A percentile compares a stretch with the other conserved stretches of the same genome.
Evolutionary conservation across 495 filamentous ascomycete genomes (phyloP).

Genomic region (Bathelium albidoporum): DNA sequence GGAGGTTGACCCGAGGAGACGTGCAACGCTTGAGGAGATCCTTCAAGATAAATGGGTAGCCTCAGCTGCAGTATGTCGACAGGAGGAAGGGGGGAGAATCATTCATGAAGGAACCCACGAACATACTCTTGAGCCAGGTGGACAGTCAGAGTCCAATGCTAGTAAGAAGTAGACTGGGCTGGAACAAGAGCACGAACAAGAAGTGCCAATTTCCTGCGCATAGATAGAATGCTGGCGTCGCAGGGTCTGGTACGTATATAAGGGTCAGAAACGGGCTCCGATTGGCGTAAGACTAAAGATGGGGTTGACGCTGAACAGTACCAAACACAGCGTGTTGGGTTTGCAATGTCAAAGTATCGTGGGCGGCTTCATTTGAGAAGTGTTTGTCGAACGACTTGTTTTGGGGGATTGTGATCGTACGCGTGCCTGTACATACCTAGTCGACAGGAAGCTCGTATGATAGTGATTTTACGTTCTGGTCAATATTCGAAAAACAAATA

Average conservation of each 20-base stretch:
- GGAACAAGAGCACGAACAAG: background rate
- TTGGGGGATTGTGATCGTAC: too few species aligned
- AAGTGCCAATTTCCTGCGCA: background rate
- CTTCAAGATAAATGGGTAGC: conserved; percentile 83
- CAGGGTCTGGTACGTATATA: background rate
- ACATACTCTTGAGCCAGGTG: conserved; percentile 53
- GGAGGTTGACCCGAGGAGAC: conserved; percentile 72
- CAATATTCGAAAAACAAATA: too few species aligned
- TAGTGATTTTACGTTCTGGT: too few species aligned
- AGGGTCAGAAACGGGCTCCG: background rate
- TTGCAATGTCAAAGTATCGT: background rate
- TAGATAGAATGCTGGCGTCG: background rate
- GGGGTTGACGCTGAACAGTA: background rate
- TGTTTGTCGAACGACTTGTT: too few species aligned
- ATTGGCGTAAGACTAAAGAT: background rate
- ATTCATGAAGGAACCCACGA: conserved; percentile 46
- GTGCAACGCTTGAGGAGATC: conserved; percentile 77
- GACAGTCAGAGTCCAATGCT: conserved; percentile 33
- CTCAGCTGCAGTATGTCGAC: conserved; percentile 52
- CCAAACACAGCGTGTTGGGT: background rate
- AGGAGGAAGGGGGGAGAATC: conserved; percentile 48
- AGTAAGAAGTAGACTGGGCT: conserved; percentile 27
- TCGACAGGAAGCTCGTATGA: background rate
- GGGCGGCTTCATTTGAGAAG: background rate
- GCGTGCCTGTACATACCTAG: background rate